A percentile compares a stretch with the other conserved stretches of the same genome.
phyloP scores from a whole-genome alignment of 2,329 filamentous ascomycete genomes.

The Aureobasidium sp. region DNA sequence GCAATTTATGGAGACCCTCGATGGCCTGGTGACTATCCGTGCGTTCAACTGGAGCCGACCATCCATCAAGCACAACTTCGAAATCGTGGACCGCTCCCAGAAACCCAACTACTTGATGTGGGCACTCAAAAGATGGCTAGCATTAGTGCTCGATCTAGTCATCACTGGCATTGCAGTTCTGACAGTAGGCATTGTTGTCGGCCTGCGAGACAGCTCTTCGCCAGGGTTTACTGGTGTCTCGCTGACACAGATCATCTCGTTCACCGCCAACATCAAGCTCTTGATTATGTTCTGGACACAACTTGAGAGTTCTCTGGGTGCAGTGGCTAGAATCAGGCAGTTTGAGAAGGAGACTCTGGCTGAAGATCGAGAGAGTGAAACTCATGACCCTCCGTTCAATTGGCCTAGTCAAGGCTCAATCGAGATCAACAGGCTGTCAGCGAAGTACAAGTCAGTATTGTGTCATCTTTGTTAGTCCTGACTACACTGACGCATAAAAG shows the following conservation, averaged over 20 bases:
- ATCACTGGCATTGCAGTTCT: constrained; percentile 29
- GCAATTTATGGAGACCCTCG: constrained; percentile 45
- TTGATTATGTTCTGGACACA: constrained; percentile 47
- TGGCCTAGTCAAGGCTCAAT: constrained; percentile 71
- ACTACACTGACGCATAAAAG: background rate
- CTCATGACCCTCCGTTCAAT: constrained; percentile 52
- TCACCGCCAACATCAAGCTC: constrained; percentile 44
- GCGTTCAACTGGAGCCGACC: constrained; percentile 44
- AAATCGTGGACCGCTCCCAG: constrained; percentile 36
- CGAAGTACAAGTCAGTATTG: constrained; percentile 18
- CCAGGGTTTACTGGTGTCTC: constrained; percentile 46
- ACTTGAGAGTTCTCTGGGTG: constrained; percentile 50
- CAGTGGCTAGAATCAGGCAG: constrained; percentile 46
- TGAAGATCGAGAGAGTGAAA: background rate
- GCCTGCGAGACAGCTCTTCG: constrained; percentile 36
- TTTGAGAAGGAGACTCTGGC: constrained; percentile 29
- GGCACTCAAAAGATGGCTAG: constrained; percentile 40
- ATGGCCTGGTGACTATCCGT: constrained; percentile 45
- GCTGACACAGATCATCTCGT: constrained; percentile 46
- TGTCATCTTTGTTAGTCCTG: constrained; percentile 11
- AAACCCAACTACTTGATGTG: constrained; percentile 40
- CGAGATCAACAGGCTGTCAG: constrained; percentile 57
- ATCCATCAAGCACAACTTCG: constrained; percentile 33
- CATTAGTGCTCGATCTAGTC: constrained; percentile 35
- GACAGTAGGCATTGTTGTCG: constrained; percentile 29